These are phyloP conservation scores for Colletotrichum trifolii DNA, from an alignment of 2,329 filamentous ascomycete genomes.

Conservation along the genomic window DNA sequence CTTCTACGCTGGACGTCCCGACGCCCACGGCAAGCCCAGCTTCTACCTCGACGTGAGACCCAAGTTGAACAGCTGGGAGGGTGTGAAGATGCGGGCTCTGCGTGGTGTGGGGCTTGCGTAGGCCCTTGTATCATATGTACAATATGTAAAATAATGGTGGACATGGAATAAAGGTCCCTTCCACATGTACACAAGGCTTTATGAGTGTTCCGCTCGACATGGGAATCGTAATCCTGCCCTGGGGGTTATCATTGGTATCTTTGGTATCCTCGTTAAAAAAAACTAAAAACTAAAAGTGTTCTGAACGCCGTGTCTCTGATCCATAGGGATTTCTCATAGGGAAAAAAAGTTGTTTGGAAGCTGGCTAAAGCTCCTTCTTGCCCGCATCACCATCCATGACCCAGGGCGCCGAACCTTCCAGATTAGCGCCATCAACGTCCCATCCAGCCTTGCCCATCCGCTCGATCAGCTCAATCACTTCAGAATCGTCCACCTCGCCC, in stretches of 20 bases:
- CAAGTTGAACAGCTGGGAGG: slow-evolving; percentile 76
- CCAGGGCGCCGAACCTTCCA: slow-evolving; percentile 13
- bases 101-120: slow-evolving; percentile 60
- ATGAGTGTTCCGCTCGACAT: not conserved
- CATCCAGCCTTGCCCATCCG: not conserved
- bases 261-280: no score
- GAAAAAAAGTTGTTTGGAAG: not conserved
- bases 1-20: slow-evolving; percentile 83
- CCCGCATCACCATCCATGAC: not conserved
- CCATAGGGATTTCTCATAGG: not conserved
- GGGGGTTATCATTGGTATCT: not conserved
- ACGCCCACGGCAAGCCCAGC: slow-evolving; percentile 57
- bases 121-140: not conserved
- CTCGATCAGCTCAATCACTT: not conserved
- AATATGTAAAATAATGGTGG: no score
- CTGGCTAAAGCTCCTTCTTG: slow-evolving; percentile 7
- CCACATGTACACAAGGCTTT: no score
- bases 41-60: slow-evolving; percentile 77
- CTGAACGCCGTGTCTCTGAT: not conserved
- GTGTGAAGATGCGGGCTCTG: slow-evolving; percentile 72
- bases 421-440: not conserved
- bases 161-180: no score
- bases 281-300: no score
- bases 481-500: not conserved
- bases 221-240: not conserved